Evolutionary conservation across 2,329 filamentous ascomycete genomes (phyloP), one percentile per base, ranked within the genome.

Genomic region (Penicillium italicum): DNA sequence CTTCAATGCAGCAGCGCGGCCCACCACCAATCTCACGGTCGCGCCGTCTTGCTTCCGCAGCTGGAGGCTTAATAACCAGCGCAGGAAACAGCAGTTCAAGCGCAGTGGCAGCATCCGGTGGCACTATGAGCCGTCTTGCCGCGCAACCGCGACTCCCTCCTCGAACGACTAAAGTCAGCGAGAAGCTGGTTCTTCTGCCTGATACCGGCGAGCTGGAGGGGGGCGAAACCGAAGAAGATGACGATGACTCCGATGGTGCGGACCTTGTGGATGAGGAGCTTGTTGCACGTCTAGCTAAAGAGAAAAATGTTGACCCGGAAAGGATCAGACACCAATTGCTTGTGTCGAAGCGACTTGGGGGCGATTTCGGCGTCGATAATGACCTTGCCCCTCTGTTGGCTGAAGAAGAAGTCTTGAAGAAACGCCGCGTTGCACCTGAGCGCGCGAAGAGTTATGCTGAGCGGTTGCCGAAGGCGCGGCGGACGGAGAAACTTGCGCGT

Each of bases 121-220:
- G 80, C 59, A 76, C 84, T 40, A 79, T 80, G 41, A 81, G 83
- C 11, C 79, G 82, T 76, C 72, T 84, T 44, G 76, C 80, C 0
- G 80, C 81, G 7, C 69, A 74, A 49, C 78, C 82, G 52, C 80
- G 84, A 61, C 79, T 97, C 62, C 94, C 93, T 0, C 88, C 90
- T 6, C 84, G 94, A 50, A 95, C 91, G 36, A 95, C 91, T 28
- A 97, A 97, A 74, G 88, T 96, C 61, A 96, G 90, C 72, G 91
- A 97, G 77, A 97, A 97, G 76, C 80, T 99, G n/a, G 94, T 99
- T 0, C 79, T 97, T 34, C 81, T 99, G 14, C 94, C 94, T 0
- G 93, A 97, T 69, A 88, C 91, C 1, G 80, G 58, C 11, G 62
- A 56, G 12, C 50, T 64, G 1, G 63, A 60, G 6, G 62, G 63